Evolutionary conservation across 129 eudicot genomes (phyloP), one percentile per base, ranked within the genome.

Genomic region (Cynara cardunculus): DNA sequence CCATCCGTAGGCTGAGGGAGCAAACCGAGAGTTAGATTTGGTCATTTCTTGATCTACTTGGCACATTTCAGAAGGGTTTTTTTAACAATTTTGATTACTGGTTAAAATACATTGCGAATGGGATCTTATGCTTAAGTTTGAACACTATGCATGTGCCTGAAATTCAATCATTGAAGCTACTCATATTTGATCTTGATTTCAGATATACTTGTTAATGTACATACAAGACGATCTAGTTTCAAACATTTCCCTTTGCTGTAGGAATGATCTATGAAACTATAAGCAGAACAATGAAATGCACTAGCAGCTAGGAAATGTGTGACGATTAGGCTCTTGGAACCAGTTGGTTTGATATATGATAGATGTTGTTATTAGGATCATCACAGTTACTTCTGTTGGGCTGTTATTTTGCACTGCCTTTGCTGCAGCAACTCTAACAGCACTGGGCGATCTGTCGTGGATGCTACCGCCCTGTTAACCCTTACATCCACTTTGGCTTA

Each of bases 381-480:
- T 85, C 91, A 65, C 87, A 72, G 64, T 81, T 84, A 65, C 80
- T 83, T 25, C 73, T 75, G 25, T 78, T 80, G 69, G 87, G 91
- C 83, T 81, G 87, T 82, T 92, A 94, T 82, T 87, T 69, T 95
- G 99, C 35, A 92, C 94, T 1, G 97, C 97, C 74, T 90, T 95
- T 1, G 90, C 93, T 0, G 97, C 96, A 5, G 94, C 99, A 7
- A 95, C 97, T 85, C 97, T 85, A 30, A 96, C 97, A 12, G 99
- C 97, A 88, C 89, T 95, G 21, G 97, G 97, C 16, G 97, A 97
- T 34, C 85, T 84, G 89, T 95, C 87, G 99, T 94, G 18, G 97
- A 88, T 72, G 89, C 86, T 8, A 95, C 93, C 5, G 93, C 89
- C 82, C 93, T 75, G 69, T 89, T 95, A 30, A 95, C 95, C 84